Evolutionary conservation across 23 red algal genomes (phyloP), one percentile per base, ranked within the genome.

Genomic region (Pyropia haitanensis): DNA sequence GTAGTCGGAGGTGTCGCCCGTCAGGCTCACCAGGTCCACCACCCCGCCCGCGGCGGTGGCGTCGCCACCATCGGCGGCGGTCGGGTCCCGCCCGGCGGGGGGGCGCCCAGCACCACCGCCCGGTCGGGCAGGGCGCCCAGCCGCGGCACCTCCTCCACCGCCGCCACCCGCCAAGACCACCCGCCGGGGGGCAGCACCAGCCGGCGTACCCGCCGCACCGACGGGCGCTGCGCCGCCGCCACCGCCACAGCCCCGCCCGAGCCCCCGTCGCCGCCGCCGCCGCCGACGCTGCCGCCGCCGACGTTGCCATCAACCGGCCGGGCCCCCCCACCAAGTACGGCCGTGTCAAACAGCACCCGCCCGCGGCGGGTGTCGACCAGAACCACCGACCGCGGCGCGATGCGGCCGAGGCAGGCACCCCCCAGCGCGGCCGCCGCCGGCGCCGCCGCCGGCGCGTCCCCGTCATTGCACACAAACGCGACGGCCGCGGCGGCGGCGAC

Each of bases 381-480:
- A 22, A 65, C 60, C 49, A 75, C 81, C 29, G 30, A 68, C 27
- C 62, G 33, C 8, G 70, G 51, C 10, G 21, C 29, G 18, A 86
- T 44, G 14, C 46, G 58, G 30, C 27, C 59, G 8, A 14, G 8
- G 49, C 75, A 69, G 44, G 16, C 10, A 3, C 55, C 20, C 18
- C 18, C 55, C 18, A 58, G 55, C 18, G 24, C 55, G 4, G 18
- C 19, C 19, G 55, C 24, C 4, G 2, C 7, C 6, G 24, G 55
- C 18, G 24, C 7, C 9, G 24, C 2, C 18, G 55, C 24, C 25
- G 18, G 8, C 16, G 46, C 44, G 14, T 70, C 23, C 7, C 61
- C 44, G 57, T 91, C 75, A 53, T 91, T 91, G 23, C 87, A 91
- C 14, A 91, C 53, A 58, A 91, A 91, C 21, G 55, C 51, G 16